A percentile compares a stretch with the other conserved stretches of the same genome.
Conservation (phyloP, 805 yeast genomes). For the Yamadazyma paraphyllophila region DNA sequence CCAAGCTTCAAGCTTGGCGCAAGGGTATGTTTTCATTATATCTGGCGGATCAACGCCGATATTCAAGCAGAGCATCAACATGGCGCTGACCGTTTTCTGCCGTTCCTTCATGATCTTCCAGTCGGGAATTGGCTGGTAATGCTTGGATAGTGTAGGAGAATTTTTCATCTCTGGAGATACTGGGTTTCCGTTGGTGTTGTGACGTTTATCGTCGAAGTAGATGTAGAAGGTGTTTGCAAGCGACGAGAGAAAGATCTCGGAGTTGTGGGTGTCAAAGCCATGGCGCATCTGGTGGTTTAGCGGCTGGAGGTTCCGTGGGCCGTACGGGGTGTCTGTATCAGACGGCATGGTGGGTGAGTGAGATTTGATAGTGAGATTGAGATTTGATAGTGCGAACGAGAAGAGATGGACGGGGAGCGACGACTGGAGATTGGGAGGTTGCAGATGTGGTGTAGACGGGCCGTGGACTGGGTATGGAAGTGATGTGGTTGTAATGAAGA, state of each 20-base stretch:
- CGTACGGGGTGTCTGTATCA: slow-evolving; percentile 10
- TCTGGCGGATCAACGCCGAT: slow-evolving; percentile 98
- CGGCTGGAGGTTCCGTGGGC: slow-evolving; percentile 42
- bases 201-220: slow-evolving; percentile 90
- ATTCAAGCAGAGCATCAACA: slow-evolving; percentile 84
- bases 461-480: no score
- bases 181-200: slow-evolving; percentile 86
- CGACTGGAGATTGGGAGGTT: neutral
- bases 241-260: slow-evolving; percentile 53
- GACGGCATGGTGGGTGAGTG: neutral
- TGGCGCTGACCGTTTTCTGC: slow-evolving; percentile 91
- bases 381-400: neutral
- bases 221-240: slow-evolving; percentile 70
- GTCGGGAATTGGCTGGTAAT: slow-evolving; percentile 72
- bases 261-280: slow-evolving; percentile 62
- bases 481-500: no score
- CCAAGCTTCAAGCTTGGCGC: slow-evolving; percentile 91
- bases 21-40: slow-evolving; percentile 85
- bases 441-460: no score
- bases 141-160: slow-evolving; percentile 38
- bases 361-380: neutral
- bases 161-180: slow-evolving; percentile 51
- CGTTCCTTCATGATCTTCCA: slow-evolving; percentile 92
- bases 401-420: neutral
- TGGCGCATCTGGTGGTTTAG: slow-evolving; percentile 59